These are phyloP conservation scores for Alternaria ventricosa DNA, from an alignment of 2,329 filamentous ascomycete species.

Conservation along the genomic window DNA sequence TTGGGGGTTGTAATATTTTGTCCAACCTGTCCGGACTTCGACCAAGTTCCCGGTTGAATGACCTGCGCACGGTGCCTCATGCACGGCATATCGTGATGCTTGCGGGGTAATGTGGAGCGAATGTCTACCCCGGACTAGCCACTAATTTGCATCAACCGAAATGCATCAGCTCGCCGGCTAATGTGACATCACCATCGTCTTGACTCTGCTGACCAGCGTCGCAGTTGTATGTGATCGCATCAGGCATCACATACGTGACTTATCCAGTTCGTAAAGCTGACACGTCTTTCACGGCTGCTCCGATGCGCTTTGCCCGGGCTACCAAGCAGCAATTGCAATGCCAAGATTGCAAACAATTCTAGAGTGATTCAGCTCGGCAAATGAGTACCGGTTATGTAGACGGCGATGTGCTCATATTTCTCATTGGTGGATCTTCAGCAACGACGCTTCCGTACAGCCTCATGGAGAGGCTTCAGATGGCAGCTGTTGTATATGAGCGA, in stretches of 20 bases:
- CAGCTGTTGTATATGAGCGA: not conserved
- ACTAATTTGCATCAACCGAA: slow-evolving; percentile 1
- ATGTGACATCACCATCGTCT: not conserved
- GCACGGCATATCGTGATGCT: not conserved
- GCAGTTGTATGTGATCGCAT: not conserved
- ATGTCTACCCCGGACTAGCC: slow-evolving; percentile 6
- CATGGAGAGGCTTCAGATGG: not conserved
- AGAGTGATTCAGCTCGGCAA: not conserved
- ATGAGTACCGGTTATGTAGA: not conserved
- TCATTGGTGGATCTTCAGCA: slow-evolving; percentile 1
- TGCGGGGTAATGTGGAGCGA: slow-evolving; percentile 10
- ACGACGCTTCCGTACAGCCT: not conserved
- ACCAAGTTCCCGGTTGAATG: not conserved
- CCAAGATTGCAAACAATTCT: not conserved
- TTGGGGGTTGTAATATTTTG: not conserved
- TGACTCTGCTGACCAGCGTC: not conserved
- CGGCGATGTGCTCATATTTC: not conserved
- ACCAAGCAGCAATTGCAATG: not conserved
- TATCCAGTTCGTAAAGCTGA: not conserved
- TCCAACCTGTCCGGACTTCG: not conserved
- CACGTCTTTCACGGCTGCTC: not conserved
- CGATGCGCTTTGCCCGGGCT: not conserved
- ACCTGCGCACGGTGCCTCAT: not conserved
- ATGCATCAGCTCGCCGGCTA: not conserved
- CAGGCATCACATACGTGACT: not conserved